Evolutionary conservation across 2,329 filamentous ascomycete species (phyloP), one percentile per base, ranked within the genome.

Genomic region (Ceratocystis alfenasii): DNA sequence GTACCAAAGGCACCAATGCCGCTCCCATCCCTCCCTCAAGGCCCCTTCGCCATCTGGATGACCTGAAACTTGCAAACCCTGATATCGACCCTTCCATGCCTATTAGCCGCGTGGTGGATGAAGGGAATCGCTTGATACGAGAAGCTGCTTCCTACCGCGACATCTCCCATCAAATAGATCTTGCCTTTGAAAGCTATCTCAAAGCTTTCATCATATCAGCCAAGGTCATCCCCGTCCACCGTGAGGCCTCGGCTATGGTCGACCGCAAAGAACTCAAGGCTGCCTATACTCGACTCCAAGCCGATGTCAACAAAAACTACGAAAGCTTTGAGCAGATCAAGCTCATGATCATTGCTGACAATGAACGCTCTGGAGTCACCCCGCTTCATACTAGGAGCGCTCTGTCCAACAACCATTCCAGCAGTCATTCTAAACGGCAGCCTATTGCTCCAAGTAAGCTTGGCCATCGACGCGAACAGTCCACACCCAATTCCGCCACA

Each of bases 131-230:
- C 25, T 78, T 79, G 60, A 77, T 86, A 67, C 79, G 79, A 68
- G 80, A 83, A 70, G 87, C 89, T 46, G 81, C 85, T 69, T 82
- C 81, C 64, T 78, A 80, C 66, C 79, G 85, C 67, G 82, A 83
- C 68, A 87, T 88, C 75, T 53, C 57, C 25, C 78, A 83, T 30
- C 80, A 85, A 45, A 83, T 86, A 3, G 90, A 94, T 72, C 75
- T 85, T 46, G 92, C 92, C 2, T 87, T 95, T 65, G 83, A 88
- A 69, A 89, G 95, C 68, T 97, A 93, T 72, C 81, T 97, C 67
- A 84, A 87, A 69, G 89, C 92, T 10, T 91, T 83, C 68, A 86
- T 91, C 66, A 87, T 96, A 65, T 83, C 88, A 15, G 81, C 91
- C 63, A 86, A 93, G 66, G 78, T 86, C 53, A 86, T 97, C 30